Conservation (phyloP, 1,139 yeast genomes). For the Citeromyces hawaiiensis region DNA sequence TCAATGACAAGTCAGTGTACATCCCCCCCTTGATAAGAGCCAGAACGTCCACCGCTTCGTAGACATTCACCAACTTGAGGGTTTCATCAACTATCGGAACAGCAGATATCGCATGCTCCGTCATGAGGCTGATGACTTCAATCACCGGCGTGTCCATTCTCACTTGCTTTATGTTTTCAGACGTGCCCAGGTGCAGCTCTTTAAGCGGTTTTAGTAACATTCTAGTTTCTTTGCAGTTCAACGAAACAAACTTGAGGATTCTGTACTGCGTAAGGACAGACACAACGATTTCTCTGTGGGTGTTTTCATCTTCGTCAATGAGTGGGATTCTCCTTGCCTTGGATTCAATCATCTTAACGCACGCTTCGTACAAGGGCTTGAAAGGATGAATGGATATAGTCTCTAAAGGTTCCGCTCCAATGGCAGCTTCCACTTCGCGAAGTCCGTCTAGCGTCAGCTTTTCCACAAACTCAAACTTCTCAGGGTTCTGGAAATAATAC, state of each 20-base stretch:
- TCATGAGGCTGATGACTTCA: constrained; percentile 77
- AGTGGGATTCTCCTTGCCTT: constrained; percentile 90
- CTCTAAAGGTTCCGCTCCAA: constrained; percentile 83
- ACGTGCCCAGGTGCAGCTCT: constrained; percentile 50
- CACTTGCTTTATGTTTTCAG: constrained; percentile 57
- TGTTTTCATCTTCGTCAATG: constrained; percentile 87
- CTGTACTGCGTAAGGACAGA: constrained; percentile 94
- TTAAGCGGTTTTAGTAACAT: constrained; percentile 67
- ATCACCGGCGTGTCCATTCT: constrained; percentile 89
- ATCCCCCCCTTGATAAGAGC: constrained; percentile 91
- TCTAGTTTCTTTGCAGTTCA: constrained; percentile 91
- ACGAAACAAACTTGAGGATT: constrained; percentile 86
- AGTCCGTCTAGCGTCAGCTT: constrained; percentile 76
- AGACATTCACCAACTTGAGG: constrained; percentile 71
- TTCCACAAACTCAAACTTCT: constrained; percentile 81
- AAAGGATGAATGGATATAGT: constrained; percentile 88
- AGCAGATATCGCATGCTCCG: constrained; percentile 73
- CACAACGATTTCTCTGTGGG: constrained; percentile 88
- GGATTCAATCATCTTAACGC: constrained; percentile 81
- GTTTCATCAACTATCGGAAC: constrained; percentile 84
- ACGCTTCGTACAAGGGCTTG: constrained; percentile 83
- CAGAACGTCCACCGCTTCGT: constrained; percentile 91
- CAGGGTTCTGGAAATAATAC: constrained; percentile 86
- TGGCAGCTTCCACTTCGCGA: constrained; percentile 72
- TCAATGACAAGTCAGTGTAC: constrained; percentile 78